Base-by-base conservation (phyloP, 129 eudicot genomes). In the sunflower (Helianthus annuus) region DNA sequence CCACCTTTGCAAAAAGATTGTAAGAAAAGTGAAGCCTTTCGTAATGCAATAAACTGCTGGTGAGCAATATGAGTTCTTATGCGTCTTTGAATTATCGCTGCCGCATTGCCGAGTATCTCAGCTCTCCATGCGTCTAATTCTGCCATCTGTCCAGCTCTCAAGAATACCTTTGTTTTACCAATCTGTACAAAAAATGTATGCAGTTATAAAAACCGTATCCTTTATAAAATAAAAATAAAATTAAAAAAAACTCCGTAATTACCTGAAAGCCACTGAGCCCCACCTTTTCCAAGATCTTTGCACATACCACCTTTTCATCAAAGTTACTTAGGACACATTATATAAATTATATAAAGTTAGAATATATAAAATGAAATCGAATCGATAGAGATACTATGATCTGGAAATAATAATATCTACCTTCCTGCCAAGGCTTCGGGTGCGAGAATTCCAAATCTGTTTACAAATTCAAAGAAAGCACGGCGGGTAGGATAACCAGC, bases 401-500 rank as follows among this genome's bases (percentile, higher is more conserved):
- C 70, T 57, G 19, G 66, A 65, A 40, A 65, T n/a, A 65, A 44
- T 9, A 8, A 42, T 40, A 15, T 60, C 59, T 79, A 90, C 99
- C 83, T 86, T 70, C 88, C 91, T 66, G 83, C 88, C 64, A 90
- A 75, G 66, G 78, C 85, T 82, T 90, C 96, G 3, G 97, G 86
- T 22, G 91, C 97, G 77, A 95, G 97, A 60, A 95, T 74, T 74
- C 99, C 99, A 80, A 95, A 95, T 86, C 99, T 86, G 81, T 95
- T 86, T 73, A 95, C 68, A 74, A 95, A 95, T 73, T 95, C 99
- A 78, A 95, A 95, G 84, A 90, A 95, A 65, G 96, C 83, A 69
- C 96, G 97, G 12, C 99, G 99, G 81, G 99, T 95, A 72, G 99
- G 99, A 76, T 80, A 95, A 40, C 99, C 99, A 49, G 99, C 99